Conservation (phyloP, 2,329 filamentous ascomycete species). For the Zasmidium citrigriseum region DNA sequence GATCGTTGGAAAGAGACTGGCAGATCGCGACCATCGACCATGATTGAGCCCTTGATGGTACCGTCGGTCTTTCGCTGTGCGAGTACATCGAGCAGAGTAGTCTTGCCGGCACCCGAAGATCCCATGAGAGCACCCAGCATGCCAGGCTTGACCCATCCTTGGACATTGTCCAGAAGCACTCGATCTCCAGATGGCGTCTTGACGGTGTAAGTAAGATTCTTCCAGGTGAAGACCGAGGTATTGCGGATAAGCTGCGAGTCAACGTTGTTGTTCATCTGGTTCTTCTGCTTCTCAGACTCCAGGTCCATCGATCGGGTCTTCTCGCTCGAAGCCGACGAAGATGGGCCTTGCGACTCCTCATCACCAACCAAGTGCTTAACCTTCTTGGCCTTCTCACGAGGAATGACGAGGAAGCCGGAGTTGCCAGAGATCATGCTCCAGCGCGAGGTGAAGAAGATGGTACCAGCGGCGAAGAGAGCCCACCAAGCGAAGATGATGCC, state of each 20-base stretch:
- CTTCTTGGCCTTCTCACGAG: slow-evolving; percentile 57
- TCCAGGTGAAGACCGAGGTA: slow-evolving; percentile 78
- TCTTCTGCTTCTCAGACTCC: slow-evolving; percentile 11
- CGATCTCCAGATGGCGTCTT: slow-evolving; percentile 47
- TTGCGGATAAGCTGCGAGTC: slow-evolving; percentile 55
- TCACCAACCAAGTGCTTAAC: slow-evolving; percentile 23
- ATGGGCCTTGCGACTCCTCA: slow-evolving; percentile 16
- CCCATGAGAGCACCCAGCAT: slow-evolving; percentile 80
- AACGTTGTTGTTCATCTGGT: slow-evolving; percentile 13
- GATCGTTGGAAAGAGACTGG: slow-evolving; percentile 53
- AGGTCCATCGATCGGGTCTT: slow-evolving; percentile 9
- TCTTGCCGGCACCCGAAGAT: slow-evolving; percentile 61
- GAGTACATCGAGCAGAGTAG: slow-evolving; percentile 40
- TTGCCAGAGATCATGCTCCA: slow-evolving; percentile 53
- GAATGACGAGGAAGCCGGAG: slow-evolving; percentile 54
- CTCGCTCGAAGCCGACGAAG: slow-evolving; percentile 6
- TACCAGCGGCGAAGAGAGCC: slow-evolving; percentile 59
- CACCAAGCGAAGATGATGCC: slow-evolving; percentile 69
- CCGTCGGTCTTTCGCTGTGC: slow-evolving; percentile 50
- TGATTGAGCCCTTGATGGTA: slow-evolving; percentile 46
- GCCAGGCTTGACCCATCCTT: slow-evolving; percentile 75
- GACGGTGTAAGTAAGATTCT: slow-evolving; percentile 78
- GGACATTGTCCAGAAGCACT: slow-evolving; percentile 59
- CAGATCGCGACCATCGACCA: slow-evolving; percentile 45
- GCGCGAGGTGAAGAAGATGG: slow-evolving; percentile 57